Evolutionary conservation across 306 rosid genomes (phyloP), one percentile per base, ranked within the genome.

Genomic region (Cucurbita moschata): DNA sequence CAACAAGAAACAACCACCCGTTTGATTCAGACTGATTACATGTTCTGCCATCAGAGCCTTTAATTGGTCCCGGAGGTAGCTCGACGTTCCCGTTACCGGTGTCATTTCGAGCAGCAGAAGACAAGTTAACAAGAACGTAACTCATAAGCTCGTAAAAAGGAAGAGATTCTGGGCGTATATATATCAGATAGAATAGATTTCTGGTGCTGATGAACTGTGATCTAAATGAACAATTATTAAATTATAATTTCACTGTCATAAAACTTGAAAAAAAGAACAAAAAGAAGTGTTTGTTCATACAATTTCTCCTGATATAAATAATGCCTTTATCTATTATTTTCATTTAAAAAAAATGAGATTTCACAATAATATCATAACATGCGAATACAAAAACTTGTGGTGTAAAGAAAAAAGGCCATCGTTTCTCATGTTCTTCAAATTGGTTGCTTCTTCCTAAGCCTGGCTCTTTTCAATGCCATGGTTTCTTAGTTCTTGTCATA

Each of bases 71-170:
- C n/a, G n/a, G n/a, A 26, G 26, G 26, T 26, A 26, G 26, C 26
- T 26, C 2, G 26, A 26, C 26, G 2, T 26, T 26, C 26, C 26
- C 26, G 26, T 26, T 26, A 1, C 2, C 2, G 26, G 26, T 23
- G 26, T 26, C 65, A 75, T 95, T 75, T 95, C 97, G 38, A 95
- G 99, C 21, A 86, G 79, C 14, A 96, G 97, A 81, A 85, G 96
- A 56, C 96, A 84, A 78, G 86, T 91, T 10, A 89, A 95, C 81
- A 88, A 79, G 76, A 77, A 91, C 76, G 89, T 95, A 66, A 30
- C 91, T 46, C 97, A 95, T 46, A 96, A 96, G 19, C 96, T 95
- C 46, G 83, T 90, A 96, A 89, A 77, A 77, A 87, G 42, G 92
- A 95, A 87, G 99, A 97, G 51, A 26, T 95, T 15, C 80, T 13